phyloP scores from a whole-genome alignment of 2,329 filamentous ascomycete species.

The Tolypocladium paradoxum region DNA sequence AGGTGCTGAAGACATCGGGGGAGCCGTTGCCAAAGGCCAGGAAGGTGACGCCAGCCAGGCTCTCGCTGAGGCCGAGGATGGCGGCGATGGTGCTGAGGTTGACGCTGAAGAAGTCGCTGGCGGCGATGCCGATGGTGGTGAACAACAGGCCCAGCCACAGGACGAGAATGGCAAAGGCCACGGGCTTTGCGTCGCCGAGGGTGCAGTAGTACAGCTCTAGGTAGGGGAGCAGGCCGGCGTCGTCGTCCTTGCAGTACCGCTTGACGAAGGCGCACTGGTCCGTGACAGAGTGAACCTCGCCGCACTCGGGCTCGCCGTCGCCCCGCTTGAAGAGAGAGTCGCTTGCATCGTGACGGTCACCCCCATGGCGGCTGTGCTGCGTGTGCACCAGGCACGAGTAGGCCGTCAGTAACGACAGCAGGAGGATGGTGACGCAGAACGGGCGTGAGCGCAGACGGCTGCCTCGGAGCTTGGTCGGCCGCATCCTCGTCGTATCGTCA shows the following conservation, averaged over 20 bases:
- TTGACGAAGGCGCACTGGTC: slow-evolving; percentile 85
- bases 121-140: slow-evolving; percentile 93
- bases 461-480: slow-evolving; percentile 14
- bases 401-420: slow-evolving; percentile 34
- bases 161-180: slow-evolving; percentile 71
- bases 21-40: slow-evolving; percentile 96
- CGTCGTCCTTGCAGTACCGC: slow-evolving; percentile 74
- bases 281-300: slow-evolving; percentile 60
- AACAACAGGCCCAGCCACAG: slow-evolving; percentile 85
- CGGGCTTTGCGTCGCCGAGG: slow-evolving; percentile 53
- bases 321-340: slow-evolving; percentile 14
- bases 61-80: slow-evolving; percentile 88
- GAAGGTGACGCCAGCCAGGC: slow-evolving; percentile 90
- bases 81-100: slow-evolving; percentile 88
- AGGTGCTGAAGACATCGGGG: slow-evolving; percentile 96
- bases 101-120: slow-evolving; percentile 96
- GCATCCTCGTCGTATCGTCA: slow-evolving; percentile 9
- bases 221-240: slow-evolving; percentile 83
- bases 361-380: slow-evolving; percentile 3
- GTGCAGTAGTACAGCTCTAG: slow-evolving; percentile 84
- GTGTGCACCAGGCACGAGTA: slow-evolving; percentile 29
- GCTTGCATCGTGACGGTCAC: slow-evolving; percentile 2
- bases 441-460: slow-evolving; percentile 33
- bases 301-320: slow-evolving; percentile 47
- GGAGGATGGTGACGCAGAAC: slow-evolving; percentile 35